Conservation (phyloP, 805 yeast species). For the Candida loeiensis region DNA sequence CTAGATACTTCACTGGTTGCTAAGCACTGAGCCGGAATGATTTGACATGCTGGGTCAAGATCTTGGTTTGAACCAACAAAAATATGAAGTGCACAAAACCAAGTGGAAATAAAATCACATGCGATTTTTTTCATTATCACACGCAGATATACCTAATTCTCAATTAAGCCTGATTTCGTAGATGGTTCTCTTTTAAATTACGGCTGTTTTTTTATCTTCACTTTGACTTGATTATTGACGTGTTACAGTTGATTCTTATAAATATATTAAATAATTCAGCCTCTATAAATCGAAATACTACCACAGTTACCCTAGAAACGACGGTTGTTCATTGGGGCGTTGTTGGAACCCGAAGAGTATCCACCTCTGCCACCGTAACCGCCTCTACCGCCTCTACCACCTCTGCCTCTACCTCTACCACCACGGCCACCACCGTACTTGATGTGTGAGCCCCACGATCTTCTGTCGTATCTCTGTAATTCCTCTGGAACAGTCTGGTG, state of each 20-base stretch:
- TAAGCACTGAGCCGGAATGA: no score
- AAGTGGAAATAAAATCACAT: conserved; percentile 1
- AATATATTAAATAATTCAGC: background rate
- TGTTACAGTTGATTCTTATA: no score
- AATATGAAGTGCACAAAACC: background rate
- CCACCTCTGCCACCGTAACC: conserved; percentile 48
- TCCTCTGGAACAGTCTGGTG: conserved; percentile 84
- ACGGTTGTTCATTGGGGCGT: conserved; percentile 45
- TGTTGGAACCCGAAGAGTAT: conserved; percentile 43
- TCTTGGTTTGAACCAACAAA: background rate
- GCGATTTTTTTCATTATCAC: conserved; percentile 5
- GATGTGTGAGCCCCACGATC: conserved; percentile 62
- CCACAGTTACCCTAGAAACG: conserved; percentile 28
- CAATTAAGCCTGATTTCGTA: no score
- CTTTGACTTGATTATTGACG: no score
- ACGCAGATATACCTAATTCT: background rate
- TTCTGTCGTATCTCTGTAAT: conserved; percentile 60
- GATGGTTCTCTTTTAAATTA: no score
- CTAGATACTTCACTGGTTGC: no score
- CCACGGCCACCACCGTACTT: conserved; percentile 53
- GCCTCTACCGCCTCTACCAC: conserved; percentile 50
- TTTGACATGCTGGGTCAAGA: no score
- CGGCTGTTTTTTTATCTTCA: no score
- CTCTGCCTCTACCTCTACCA: conserved; percentile 49
- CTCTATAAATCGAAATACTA: background rate